Evolutionary conservation across 495 filamentous ascomycete species (phyloP).

Genomic region (Podospora appendiculata): DNA sequence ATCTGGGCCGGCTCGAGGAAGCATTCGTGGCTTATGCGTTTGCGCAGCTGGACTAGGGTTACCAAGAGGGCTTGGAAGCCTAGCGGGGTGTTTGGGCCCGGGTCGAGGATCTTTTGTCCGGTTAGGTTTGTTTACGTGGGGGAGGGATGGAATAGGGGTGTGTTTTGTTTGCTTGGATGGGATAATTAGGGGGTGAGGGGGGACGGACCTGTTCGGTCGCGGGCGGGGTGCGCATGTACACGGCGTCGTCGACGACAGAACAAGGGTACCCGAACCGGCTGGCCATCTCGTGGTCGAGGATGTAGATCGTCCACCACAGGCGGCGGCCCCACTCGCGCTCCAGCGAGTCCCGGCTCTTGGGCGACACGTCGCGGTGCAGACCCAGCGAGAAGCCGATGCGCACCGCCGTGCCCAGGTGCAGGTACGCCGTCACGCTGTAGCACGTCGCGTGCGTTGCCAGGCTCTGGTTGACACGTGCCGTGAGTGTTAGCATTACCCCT

Average conservation of each 20-base stretch:
- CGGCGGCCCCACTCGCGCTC: conserved; percentile 2
- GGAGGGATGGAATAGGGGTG: no score
- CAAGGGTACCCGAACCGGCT: conserved; percentile 1
- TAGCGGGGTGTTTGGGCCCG: background rate
- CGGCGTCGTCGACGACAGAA: background rate
- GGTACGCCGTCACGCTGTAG: conserved; percentile 1
- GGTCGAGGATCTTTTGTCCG: conserved; percentile 2
- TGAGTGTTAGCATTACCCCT: no score
- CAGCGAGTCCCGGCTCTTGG: background rate
- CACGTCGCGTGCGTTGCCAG: conserved; percentile 2
- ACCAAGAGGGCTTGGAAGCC: conserved; percentile 1
- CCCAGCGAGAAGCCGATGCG: conserved; percentile 3
- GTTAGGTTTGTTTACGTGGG: no score
- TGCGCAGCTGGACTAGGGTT: background rate
- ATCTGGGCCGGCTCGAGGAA: background rate
- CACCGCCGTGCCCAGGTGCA: background rate
- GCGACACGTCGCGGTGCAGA: conserved; percentile 2
- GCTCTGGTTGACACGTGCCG: background rate
- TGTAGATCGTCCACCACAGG: conserved; percentile 4
- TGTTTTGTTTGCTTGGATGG: no score
- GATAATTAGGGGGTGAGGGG: background rate
- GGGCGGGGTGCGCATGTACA: background rate
- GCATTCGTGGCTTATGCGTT: conserved; percentile 1
- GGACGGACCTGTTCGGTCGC: conserved; percentile 1
- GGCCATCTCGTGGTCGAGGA: conserved; percentile 2